These are phyloP conservation scores for Sporothrix globosa DNA, from an alignment of 2,329 filamentous ascomycete species.

Conservation along the genomic window DNA sequence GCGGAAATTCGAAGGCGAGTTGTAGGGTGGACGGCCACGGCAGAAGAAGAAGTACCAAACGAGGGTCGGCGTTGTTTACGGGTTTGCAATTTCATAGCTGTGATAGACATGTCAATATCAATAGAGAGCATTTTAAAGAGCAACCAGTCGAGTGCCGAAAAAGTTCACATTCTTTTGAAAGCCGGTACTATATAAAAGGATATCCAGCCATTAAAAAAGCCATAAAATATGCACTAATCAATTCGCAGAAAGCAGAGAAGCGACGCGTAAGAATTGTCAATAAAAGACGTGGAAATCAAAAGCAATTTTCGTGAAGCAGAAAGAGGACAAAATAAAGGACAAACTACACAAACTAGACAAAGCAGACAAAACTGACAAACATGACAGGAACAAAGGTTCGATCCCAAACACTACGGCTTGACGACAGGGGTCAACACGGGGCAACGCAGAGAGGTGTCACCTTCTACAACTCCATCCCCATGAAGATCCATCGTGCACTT, in stretches of 20 bases:
- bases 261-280: not conserved
- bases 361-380: slow-evolving; percentile 26
- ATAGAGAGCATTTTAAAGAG: not conserved
- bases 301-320: not conserved
- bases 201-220: not conserved
- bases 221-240: too few species aligned
- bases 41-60: slow-evolving; percentile 17
- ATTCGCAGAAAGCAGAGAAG: not conserved
- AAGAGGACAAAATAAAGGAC: too few species aligned
- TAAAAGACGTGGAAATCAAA: not conserved
- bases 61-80: slow-evolving; percentile 24
- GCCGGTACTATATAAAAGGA: not conserved
- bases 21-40: slow-evolving; percentile 38
- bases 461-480: slow-evolving; percentile 79
- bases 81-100: slow-evolving; percentile 13
- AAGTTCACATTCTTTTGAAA: not conserved
- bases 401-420: not conserved
- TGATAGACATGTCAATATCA: slow-evolving; percentile 22
- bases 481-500: slow-evolving; percentile 80
- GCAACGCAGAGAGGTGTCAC: not conserved
- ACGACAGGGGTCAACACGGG: not conserved
- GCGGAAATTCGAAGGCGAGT: slow-evolving; percentile 71
- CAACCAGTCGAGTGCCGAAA: too few species aligned
- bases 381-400: not conserved
- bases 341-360: slow-evolving; percentile 4